phyloP scores from a whole-genome alignment of 768 basidiomycete genomes.

The Ramaria sp. region DNA sequence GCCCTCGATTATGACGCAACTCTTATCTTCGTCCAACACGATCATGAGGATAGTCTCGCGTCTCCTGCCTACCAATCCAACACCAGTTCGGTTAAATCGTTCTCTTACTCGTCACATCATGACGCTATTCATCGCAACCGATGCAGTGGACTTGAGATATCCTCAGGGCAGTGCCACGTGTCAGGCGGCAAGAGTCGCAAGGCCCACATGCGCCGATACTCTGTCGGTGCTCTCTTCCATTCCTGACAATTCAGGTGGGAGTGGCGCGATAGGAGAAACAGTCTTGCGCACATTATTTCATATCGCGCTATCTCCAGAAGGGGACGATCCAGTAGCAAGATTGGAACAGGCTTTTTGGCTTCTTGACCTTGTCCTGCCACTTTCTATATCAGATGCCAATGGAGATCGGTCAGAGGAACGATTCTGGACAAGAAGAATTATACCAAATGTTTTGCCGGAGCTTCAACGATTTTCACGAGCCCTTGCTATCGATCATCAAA shows the following conservation, averaged over 20 bases:
- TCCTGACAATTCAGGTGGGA: conserved; percentile 22
- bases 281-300: conserved; percentile 49
- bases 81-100: conserved; percentile 40
- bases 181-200: conserved; percentile 31
- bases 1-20: conserved; percentile 37
- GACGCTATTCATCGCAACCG: conserved; percentile 14
- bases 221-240: conserved; percentile 31
- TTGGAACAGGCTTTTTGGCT: conserved; percentile 45
- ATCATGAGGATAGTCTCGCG: conserved; percentile 38
- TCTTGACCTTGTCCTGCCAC: conserved; percentile 46
- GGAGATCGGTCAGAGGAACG: conserved; percentile 22
- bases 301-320: conserved; percentile 26
- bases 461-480: conserved; percentile 43
- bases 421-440: conserved; percentile 39
- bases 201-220: conserved; percentile 41
- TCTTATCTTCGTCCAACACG: conserved; percentile 46
- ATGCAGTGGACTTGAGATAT: conserved; percentile 29
- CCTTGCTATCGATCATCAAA: conserved; percentile 45
- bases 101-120: conserved; percentile 17
- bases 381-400: conserved; percentile 11
- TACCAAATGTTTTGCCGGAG: conserved; percentile 48
- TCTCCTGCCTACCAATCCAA: conserved; percentile 35
- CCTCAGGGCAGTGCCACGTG: conserved; percentile 29
- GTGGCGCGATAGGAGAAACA: conserved; percentile 33
- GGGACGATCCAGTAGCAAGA: conserved; percentile 47